Percentiles rank a stretch among this genome's conserved stretches.
Conservation (phyloP, 2,329 filamentous ascomycete species). For the Chaetothyriales sp. region DNA sequence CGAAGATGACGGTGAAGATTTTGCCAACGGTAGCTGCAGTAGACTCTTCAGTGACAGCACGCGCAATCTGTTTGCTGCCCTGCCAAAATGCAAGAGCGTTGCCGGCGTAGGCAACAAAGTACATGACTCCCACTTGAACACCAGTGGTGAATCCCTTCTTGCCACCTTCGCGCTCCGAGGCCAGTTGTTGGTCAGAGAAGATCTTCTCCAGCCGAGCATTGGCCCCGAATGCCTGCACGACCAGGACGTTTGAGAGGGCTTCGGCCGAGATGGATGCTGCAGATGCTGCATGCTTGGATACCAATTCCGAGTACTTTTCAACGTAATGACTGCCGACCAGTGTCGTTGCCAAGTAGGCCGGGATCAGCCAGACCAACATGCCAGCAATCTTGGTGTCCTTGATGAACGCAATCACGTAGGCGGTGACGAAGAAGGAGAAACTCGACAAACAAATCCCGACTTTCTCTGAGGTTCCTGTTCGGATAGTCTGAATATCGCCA, state of each 20-base stretch:
- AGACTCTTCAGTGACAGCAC: constrained; percentile 14
- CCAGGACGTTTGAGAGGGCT: constrained; percentile 34
- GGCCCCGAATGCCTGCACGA: constrained; percentile 38
- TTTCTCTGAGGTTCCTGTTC: constrained; percentile 34
- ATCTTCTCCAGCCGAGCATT: constrained; percentile 31
- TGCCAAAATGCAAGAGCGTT: constrained; percentile 24
- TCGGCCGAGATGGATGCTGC: constrained; percentile 46
- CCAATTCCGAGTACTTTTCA: constrained; percentile 29
- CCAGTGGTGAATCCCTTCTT: constrained; percentile 20
- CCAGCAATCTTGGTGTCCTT: constrained; percentile 31
- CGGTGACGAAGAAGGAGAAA: constrained; percentile 33
- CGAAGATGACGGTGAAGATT: constrained; percentile 42
- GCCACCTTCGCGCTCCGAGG: constrained; percentile 18
- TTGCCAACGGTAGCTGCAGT: constrained; percentile 30
- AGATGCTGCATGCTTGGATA: constrained; percentile 37
- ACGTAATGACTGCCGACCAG: constrained; percentile 30
- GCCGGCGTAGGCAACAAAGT: constrained; percentile 22
- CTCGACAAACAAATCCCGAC: constrained; percentile 33
- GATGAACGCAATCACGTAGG: constrained; percentile 35
- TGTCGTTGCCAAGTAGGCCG: constrained; percentile 32
- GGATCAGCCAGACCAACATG: constrained; percentile 32
- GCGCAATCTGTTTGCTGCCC: constrained; percentile 36
- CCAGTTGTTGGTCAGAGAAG: constrained; percentile 18
- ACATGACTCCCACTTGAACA: constrained; percentile 20
- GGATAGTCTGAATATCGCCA: constrained; percentile 33